Evolutionary conservation across 345 rosid genomes (phyloP), one percentile per base, ranked within the genome.

Genomic region (Euphorbia peplus): DNA sequence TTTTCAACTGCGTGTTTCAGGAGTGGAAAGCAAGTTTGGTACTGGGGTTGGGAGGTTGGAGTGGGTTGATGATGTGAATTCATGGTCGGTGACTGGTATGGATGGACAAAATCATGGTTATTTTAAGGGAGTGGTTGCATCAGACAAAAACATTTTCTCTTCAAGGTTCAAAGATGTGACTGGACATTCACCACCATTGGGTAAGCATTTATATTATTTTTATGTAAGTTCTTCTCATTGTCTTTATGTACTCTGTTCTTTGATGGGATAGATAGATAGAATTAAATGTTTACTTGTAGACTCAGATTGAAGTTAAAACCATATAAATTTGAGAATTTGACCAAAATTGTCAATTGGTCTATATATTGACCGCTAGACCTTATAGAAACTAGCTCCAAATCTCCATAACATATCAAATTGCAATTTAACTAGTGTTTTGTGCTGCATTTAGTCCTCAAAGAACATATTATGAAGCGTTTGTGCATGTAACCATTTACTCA

Each of bases 21-120:
- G 98, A 65, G 83, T 92, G 58, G 78, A 86, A 67, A 78, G 86
- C 78, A 85, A 80, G 83, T 88, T 88, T 67, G 89, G 88, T 21
- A 64, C 70, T 47, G 88, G 89, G 58, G 73, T 89, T 61, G 88
- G 87, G 53, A 88, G 64, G 84, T 60, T 88, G 70, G 86, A 88
- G 70, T 92, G 98, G 92, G 66, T 83, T 66, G 93, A 82, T 58
- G 75, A 78, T 41, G 82, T 83, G 68, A 79, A 78, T 51, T 71
- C 80, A 19, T 92, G 98, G 98, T 72, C 78, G 19, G 72, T 92
- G 77, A 82, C 57, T 42, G 91, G 89, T 57, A 78, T 79, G 64
- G 88, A 80, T 48, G 95, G 92, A 50, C 75, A 82, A 74, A 61
- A 68, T 68, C 72, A 86, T 64, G 98, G 96, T 71, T 73, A 68